These are phyloP conservation scores for Ogataea corticis DNA, from an alignment of 805 yeast genomes.

Conservation along the genomic window DNA sequence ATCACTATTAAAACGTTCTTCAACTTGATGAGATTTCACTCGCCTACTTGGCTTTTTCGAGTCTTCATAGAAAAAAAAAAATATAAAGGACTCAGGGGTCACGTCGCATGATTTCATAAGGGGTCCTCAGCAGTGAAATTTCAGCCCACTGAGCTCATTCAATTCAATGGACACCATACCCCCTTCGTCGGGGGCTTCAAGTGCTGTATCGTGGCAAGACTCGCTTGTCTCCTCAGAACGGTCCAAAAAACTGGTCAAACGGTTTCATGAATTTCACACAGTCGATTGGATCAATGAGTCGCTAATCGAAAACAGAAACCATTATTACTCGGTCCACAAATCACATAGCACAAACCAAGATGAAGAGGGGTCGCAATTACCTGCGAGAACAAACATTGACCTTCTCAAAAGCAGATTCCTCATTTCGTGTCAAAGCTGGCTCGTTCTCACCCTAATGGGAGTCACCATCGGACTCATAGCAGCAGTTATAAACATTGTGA, in stretches of 20 bases:
- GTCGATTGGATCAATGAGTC: conserved; percentile 73
- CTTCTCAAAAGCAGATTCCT: conserved; percentile 30
- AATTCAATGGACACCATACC: conserved; percentile 7
- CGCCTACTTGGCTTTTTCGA: background rate
- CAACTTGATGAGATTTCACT: background rate
- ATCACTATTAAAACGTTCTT: background rate
- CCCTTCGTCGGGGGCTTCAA: conserved; percentile 10
- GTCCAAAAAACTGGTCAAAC: conserved; percentile 34
- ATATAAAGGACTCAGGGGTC: background rate
- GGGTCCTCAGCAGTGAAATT: background rate
- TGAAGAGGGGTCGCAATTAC: conserved; percentile 7
- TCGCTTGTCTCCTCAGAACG: conserved; percentile 17
- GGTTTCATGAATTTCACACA: conserved; percentile 63
- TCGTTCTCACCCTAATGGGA: conserved; percentile 76
- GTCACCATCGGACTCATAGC: conserved; percentile 79
- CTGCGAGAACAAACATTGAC: conserved; percentile 10
- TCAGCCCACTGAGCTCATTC: background rate
- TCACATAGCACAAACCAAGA: conserved; percentile 4
- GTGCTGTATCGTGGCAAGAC: conserved; percentile 23
- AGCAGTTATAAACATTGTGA: conserved; percentile 73
- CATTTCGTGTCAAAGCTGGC: conserved; percentile 58
- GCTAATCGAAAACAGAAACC: conserved; percentile 43
- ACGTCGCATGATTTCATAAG: background rate
- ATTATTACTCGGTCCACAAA: conserved; percentile 23
- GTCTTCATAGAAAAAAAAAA: background rate